Evolutionary conservation across 306 rosid genomes (phyloP).

Genomic region (Mimosa bimucronata): DNA sequence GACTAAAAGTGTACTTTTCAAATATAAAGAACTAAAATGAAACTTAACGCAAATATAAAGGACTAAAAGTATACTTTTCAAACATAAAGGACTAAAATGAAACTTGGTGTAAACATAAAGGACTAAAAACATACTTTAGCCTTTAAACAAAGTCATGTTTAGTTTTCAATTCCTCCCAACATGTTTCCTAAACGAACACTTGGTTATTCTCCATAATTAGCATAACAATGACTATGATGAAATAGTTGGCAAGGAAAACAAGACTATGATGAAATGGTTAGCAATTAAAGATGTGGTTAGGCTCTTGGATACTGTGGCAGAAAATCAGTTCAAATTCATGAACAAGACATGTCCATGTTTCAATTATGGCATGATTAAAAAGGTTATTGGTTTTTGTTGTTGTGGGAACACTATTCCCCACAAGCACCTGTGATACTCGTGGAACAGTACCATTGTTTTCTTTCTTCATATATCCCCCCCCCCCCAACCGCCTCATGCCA

Average conservation of each 20-base stretch:
- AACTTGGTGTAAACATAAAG: no score
- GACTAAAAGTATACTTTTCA: no score
- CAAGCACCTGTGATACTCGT: conserved; percentile 33
- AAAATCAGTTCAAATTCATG: neutral
- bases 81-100: no score
- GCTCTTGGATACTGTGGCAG: neutral
- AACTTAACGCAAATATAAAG: no score
- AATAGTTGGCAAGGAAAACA: neutral
- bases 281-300: neutral
- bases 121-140: no score
- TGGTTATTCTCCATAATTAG: neutral
- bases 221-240: neutral
- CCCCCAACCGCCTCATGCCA: neutral
- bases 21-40: no score
- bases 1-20: no score
- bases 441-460: conserved; percentile 24
- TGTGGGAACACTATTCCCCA: conserved; percentile 31
- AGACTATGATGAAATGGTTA: neutral
- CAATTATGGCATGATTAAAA: neutral
- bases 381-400: neutral
- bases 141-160: neutral
- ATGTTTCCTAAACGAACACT: neutral
- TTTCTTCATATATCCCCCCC: neutral
- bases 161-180: neutral
- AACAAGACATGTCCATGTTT: neutral